Conservation (phyloP, 163 green algal genomes). For the Volvox carteri region DNA sequence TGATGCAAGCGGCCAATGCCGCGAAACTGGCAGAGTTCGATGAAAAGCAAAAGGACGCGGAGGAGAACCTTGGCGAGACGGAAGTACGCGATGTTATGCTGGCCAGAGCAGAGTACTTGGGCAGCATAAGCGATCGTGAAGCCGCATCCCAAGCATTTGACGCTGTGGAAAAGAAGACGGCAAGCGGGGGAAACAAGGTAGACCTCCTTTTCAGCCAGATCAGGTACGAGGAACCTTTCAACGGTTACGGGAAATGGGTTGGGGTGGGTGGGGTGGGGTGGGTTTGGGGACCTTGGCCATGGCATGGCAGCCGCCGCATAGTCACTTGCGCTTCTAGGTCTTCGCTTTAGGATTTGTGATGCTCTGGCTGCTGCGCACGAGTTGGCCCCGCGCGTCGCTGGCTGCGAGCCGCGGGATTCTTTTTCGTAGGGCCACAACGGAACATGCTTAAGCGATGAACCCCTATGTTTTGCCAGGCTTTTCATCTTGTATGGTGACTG, state of each 20-base stretch:
- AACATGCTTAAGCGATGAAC: too few species aligned
- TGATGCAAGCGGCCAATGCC: conserved; percentile 79
- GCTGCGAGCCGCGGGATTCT: too few species aligned
- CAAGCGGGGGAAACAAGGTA: conserved; percentile 93
- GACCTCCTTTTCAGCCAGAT: conserved; percentile 93
- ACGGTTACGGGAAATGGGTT: too few species aligned
- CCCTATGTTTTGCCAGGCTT: conserved; percentile 83
- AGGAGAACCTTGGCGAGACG: conserved; percentile 91
- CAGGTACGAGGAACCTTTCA: conserved; percentile 69
- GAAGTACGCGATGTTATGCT: conserved; percentile 94
- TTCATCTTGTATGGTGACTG: conserved; percentile 89
- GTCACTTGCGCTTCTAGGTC: too few species aligned
- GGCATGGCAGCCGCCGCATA: too few species aligned
- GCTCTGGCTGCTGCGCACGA: too few species aligned
- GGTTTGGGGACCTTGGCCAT: too few species aligned
- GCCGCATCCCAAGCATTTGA: conserved; percentile 84
- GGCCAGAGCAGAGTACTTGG: conserved; percentile 92
- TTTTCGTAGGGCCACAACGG: too few species aligned
- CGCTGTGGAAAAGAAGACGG: conserved; percentile 91
- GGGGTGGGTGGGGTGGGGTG: not conserved
- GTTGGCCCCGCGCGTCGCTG: too few species aligned
- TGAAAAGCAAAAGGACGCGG: conserved; percentile 90
- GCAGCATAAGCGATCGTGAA: conserved; percentile 82
- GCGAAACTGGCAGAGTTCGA: conserved; percentile 80
- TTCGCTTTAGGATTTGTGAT: too few species aligned